phyloP scores from a whole-genome alignment of 495 filamentous ascomycete genomes.

The Achaetomiella virescens region DNA sequence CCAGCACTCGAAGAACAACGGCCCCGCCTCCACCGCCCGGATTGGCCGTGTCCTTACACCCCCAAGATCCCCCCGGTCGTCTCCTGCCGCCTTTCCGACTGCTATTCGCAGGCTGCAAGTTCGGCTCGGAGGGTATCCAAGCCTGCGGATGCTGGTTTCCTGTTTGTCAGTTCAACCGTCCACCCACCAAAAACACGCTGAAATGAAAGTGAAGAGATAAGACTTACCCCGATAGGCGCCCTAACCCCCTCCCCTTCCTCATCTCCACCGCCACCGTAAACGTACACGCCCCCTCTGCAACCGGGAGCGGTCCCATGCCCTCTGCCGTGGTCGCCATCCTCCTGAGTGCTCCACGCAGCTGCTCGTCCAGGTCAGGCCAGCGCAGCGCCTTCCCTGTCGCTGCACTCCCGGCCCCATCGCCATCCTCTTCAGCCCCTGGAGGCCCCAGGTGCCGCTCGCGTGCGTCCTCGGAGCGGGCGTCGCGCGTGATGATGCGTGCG shows the following conservation, averaged over 20 bases:
- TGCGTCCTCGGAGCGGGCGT: slow-evolving; percentile 34
- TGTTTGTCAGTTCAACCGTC: too few species aligned
- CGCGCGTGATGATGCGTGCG: slow-evolving; percentile 33
- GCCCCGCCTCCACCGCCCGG: slow-evolving; percentile 55
- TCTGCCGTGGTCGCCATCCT: slow-evolving; percentile 51
- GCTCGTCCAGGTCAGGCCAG: slow-evolving; percentile 41
- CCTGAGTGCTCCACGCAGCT: slow-evolving; percentile 45
- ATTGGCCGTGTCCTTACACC: slow-evolving; percentile 49
- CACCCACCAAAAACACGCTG: background rate
- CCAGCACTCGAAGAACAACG: slow-evolving; percentile 64
- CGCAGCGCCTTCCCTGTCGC: background rate
- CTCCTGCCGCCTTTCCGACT: slow-evolving; percentile 25
- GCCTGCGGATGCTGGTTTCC: slow-evolving; percentile 62
- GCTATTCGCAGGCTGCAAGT: slow-evolving; percentile 32
- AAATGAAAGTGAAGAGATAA: background rate
- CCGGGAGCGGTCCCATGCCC: slow-evolving; percentile 57
- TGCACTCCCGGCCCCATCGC: background rate
- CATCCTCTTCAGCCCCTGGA: background rate
- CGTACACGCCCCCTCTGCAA: slow-evolving; percentile 44
- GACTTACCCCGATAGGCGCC: slow-evolving; percentile 63
- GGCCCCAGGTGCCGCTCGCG: slow-evolving; percentile 9
- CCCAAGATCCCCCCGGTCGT: slow-evolving; percentile 36
- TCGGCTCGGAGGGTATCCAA: slow-evolving; percentile 57
- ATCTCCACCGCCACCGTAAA: slow-evolving; percentile 87
- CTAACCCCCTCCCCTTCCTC: slow-evolving; percentile 54